phyloP scores from a whole-genome alignment of 305 asterid species.

The Solanum hybrid region DNA sequence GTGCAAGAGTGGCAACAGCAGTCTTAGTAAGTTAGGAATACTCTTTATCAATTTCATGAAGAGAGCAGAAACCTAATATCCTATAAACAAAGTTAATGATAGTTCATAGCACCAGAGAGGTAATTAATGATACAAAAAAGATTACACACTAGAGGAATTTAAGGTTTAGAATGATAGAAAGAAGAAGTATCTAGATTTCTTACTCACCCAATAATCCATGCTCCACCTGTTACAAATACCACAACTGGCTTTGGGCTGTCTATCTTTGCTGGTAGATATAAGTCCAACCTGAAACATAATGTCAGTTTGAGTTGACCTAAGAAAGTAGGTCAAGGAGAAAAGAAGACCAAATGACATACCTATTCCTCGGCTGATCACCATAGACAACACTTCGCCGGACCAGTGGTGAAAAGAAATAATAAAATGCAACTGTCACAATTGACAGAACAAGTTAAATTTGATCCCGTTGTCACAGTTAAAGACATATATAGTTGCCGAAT shows the following conservation, averaged over 20 bases:
- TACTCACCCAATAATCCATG: constrained; percentile 94
- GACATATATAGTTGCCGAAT: background rate
- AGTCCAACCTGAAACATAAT: constrained; percentile 61
- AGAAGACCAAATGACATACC: constrained; percentile 29
- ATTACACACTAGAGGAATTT: background rate
- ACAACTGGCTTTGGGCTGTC: constrained; percentile 76
- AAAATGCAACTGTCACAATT: constrained; percentile 65
- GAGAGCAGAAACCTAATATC: background rate
- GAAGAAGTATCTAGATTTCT: constrained; percentile 7
- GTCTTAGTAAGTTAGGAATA: background rate
- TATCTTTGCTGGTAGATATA: constrained; percentile 56
- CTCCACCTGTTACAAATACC: constrained; percentile 95
- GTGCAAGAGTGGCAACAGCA: background rate
- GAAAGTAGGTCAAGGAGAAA: constrained; percentile 7
- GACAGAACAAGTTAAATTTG: background rate
- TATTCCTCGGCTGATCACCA: constrained; percentile 88
- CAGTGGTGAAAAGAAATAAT: constrained; percentile 72
- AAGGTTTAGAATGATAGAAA: background rate
- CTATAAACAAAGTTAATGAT: background rate
- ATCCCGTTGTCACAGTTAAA: background rate
- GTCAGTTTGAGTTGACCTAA: constrained; percentile 2
- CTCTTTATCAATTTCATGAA: background rate
- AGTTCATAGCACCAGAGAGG: background rate
- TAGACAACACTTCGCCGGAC: constrained; percentile 77
- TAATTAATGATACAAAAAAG: background rate